Base-by-base conservation (phyloP, 2,329 filamentous ascomycete species). In the Botrytis squamosa region DNA sequence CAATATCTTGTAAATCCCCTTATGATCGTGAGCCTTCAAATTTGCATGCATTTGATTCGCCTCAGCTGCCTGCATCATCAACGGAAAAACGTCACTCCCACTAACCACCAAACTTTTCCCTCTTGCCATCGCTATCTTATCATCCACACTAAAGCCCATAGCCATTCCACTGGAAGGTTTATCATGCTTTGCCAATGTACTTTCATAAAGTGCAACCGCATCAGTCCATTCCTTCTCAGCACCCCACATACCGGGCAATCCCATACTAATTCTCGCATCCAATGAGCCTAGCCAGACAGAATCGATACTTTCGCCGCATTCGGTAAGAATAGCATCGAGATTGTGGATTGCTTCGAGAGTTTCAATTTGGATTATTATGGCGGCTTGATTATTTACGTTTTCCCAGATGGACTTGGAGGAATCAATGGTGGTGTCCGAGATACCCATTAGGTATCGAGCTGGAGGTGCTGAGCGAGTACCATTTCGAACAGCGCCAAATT, bases 351-450 rank as follows among this genome's bases (percentile, higher is more conserved):
- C 85, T 70, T 81, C 79, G 7, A 83, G 76, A 1, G 82, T 80
- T 78, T 86, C 85, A 57, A 86, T 84, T 77, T 86, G 85, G 66
- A 86, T 84, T 80, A 86, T 83, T 73, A 86, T 79, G 64, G 85
- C 85, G 0, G 85, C 84, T 77, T 86, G 85, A 70, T 84, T 77
- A 78, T 86, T 86, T 44, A 85, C 69, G 75, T 82, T 83, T 74
- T 82, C 78, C 74, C 82, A 81, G 12, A 85, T 73, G 44, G 83
- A 81, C 7, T 78, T 74, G n/a, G 74, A 74, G 16, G 80, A 72
- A 71, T 85, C 81, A 29, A 81, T 71, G 5, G 55, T 72, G 5
- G 38, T 77, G 77, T 86, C 85, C 0, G 83, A 83, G 44, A 86
- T n/a, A 42, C 81, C 82, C 0, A 82, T 82, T 7, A 85, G 49